Evolutionary conservation across 106 monocot genomes (phyloP).

Genomic region (Xerophyta viscosa): DNA sequence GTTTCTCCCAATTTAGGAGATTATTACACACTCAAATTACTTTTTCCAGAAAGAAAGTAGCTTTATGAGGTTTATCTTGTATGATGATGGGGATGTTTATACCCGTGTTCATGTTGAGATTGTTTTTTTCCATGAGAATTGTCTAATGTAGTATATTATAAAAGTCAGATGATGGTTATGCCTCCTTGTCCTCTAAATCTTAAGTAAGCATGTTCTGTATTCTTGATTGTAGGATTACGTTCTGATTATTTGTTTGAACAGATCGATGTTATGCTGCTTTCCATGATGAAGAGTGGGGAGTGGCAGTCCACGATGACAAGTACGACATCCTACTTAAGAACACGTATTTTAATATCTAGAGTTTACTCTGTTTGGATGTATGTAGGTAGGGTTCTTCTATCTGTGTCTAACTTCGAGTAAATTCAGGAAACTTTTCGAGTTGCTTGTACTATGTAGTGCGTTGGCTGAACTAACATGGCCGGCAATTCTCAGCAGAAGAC

Average conservation of each 20-base stretch:
- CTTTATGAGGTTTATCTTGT: too few species aligned
- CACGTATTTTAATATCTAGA: not conserved
- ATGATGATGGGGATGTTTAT: too few species aligned
- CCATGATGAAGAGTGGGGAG: conserved; percentile 81
- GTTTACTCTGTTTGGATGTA: not conserved
- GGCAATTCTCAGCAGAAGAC: conserved; percentile 6
- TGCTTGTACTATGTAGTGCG: conserved; percentile 10
- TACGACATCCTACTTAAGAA: conserved; percentile 4
- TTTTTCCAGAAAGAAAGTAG: too few species aligned
- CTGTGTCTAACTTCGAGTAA: not conserved
- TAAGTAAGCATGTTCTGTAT: too few species aligned
- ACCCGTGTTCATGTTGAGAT: too few species aligned
- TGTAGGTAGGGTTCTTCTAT: not conserved
- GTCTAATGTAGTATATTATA: too few species aligned
- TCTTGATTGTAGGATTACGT: not conserved
- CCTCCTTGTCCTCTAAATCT: too few species aligned
- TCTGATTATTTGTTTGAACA: conserved; percentile 9
- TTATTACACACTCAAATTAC: too few species aligned
- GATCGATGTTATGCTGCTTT: conserved; percentile 55
- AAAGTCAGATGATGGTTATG: too few species aligned
- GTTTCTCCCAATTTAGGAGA: too few species aligned
- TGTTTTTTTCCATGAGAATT: too few species aligned
- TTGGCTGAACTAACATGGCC: conserved; percentile 15
- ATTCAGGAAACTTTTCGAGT: conserved; percentile 12
- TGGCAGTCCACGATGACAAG: conserved; percentile 74